Evolutionary conservation across 2,329 filamentous ascomycete species (phyloP), one percentile per base, ranked within the genome.

Genomic region (Xylaria sp.): DNA sequence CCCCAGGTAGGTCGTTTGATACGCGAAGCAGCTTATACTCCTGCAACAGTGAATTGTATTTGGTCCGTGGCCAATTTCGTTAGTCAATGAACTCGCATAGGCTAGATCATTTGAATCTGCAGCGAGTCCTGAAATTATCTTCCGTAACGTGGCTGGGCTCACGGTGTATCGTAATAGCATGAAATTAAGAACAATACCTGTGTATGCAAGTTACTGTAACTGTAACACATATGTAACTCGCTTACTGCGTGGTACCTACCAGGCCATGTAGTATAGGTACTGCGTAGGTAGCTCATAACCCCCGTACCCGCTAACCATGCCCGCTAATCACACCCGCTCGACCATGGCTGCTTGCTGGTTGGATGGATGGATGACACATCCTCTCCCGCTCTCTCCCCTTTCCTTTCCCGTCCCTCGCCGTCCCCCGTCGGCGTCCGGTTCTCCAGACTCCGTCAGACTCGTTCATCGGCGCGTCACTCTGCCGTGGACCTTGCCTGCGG

Each of bases 381-480:
- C 33, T 20, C 29, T 27, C n/a, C 5, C 6, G 20, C 5, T n/a
- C 15, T 61, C 33, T 9, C 15, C 9, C n/a, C 20, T 15, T 47
- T 36, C 15, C 22, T 17, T 38, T 27, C 36, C 38, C 42, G 42
- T 25, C 42, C 11, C 25, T 29, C 15, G 29, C 39, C 47, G 49
- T 25, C 55, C 36, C 61, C 61, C 61, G 57, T 69, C 67, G 67
- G 67, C 55, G 65, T 57, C 67, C 67, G 65, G 67, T 64, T 58
- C 51, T 58, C 61, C 25, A 62, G 59, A 54, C 65, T 65, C 67
- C 67, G 67, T 65, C 42, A 57, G 15, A 49, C 44, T 67, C 61
- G 61, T 44, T 29, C 54, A 51, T 68, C 66, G 66, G 62, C 58
- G 49, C 36, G 44, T 63, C 58, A 17, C 66, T 63, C 58, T 62